A percentile compares a stretch with the other conserved stretches of the same genome.
Conservation (phyloP, 208 protist species). For the Acanthamoeba lenticulata region DNA sequence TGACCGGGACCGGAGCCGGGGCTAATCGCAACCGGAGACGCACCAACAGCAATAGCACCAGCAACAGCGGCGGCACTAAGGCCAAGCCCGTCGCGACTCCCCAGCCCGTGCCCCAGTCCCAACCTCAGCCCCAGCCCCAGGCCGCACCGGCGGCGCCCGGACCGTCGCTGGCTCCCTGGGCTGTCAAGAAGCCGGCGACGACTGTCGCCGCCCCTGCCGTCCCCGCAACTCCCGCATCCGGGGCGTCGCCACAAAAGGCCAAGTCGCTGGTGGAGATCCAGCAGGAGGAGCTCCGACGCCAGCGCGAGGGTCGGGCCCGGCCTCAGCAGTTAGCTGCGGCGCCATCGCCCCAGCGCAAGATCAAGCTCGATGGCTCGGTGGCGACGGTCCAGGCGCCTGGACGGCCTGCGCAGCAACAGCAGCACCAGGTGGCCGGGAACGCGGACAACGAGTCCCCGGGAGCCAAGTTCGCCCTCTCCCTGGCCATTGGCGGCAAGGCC, state of each 20-base stretch:
- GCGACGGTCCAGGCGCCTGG: neutral
- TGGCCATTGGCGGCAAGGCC: neutral
- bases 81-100: neutral
- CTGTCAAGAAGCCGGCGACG: neutral
- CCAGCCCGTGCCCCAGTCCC: neutral
- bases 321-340: neutral
- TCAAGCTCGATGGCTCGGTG: neutral
- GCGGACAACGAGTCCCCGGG: neutral
- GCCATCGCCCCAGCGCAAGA: neutral
- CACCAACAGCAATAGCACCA: neutral
- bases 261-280: constrained; percentile 8
- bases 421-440: neutral
- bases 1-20: neutral
- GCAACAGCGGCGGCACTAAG: neutral
- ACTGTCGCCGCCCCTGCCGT: neutral
- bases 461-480: neutral
- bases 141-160: neutral
- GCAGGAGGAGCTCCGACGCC: neutral
- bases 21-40: neutral
- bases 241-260: neutral
- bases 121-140: neutral
- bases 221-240: neutral
- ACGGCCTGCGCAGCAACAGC: neutral
- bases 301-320: no score
- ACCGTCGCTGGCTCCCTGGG: neutral